Base-by-base conservation (phyloP, 352 stramenopile species). In the Saprolegnia parasitica region DNA sequence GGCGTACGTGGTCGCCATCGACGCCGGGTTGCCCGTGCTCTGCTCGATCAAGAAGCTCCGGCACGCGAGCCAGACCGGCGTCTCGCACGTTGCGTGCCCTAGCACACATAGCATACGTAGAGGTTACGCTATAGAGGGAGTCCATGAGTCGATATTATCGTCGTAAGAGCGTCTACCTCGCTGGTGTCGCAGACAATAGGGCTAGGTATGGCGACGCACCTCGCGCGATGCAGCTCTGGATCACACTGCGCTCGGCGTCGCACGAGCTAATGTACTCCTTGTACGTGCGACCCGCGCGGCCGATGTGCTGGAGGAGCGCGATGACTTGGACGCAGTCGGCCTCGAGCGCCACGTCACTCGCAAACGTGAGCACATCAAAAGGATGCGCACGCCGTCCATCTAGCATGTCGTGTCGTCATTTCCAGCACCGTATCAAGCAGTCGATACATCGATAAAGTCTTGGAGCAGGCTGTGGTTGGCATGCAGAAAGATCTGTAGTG, bases 21-120 rank as follows among this genome's bases (percentile, higher is more conserved):
- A 73, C 16, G 67, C 67, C 0, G 71, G 40, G 40, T 89, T 90
- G 8, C 80, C 84, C 6, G 78, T 72, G 24, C 87, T 76, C 73
- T 88, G 84, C 57, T 89, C 81, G 20, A 91, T 56, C 21, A 91
- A 66, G 10, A 78, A 71, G 15, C 78, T 73, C 5, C 78, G 76
- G 71, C 81, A 86, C 11, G 67, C 50, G 4, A 50, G 26, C 77
- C 76, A 84, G 6, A 81, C 26, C 35, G 18, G 24, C 20, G 24
- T 65, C 15, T 50, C 40, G 24, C 57, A 65, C 37, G 57, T 40
- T n/a, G 32, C 54, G 20, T 40, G 54, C 1, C 21, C 42, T 49
- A 49, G 42, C 42, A 24, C n/a, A 56, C 49, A n/a, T 56, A 24
- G 49, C 26, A 24, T 26, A 21, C 49, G 18, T 56, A 1, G 52